phyloP scores from a whole-genome alignment of 1,284 basidiomycete species.

The Ustilago shanxiensis region DNA sequence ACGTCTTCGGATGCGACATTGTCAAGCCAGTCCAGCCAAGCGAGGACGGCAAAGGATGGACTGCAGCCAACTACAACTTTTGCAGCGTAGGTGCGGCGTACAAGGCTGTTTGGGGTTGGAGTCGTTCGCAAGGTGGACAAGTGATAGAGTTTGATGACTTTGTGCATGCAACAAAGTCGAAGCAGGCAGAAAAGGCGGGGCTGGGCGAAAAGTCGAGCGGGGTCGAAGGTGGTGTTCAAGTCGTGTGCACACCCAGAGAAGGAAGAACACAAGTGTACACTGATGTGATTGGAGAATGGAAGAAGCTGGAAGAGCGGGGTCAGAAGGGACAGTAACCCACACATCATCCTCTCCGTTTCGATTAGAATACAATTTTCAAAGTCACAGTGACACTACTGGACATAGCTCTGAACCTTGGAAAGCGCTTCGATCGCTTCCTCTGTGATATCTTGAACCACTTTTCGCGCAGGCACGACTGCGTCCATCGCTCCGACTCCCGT shows the following conservation, averaged over 20 bases:
- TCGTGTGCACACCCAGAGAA: slow-evolving; percentile 26
- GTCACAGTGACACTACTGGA: slow-evolving; percentile 14
- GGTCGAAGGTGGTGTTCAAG: slow-evolving; percentile 43
- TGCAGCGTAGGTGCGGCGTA: slow-evolving; percentile 67
- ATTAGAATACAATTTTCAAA: no score
- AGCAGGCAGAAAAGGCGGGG: slow-evolving; percentile 15
- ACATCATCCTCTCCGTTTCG: no score
- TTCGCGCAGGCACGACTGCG: slow-evolving; percentile 46
- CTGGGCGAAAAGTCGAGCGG: slow-evolving; percentile 5
- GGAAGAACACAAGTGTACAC: slow-evolving; percentile 39
- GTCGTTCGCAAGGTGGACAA: slow-evolving; percentile 15
- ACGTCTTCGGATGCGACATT: slow-evolving; percentile 76
- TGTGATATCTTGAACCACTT: slow-evolving; percentile 54
- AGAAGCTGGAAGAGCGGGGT: slow-evolving; percentile 40
- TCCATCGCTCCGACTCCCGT: slow-evolving; percentile 62
- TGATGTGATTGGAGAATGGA: slow-evolving; percentile 38
- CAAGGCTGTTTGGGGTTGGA: slow-evolving; percentile 66
- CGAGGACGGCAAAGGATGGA: slow-evolving; percentile 37
- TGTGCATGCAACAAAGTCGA: slow-evolving; percentile 39
- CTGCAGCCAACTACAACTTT: slow-evolving; percentile 59
- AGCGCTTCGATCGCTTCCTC: slow-evolving; percentile 43
- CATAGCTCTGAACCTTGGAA: slow-evolving; percentile 21
- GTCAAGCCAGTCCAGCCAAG: slow-evolving; percentile 52
- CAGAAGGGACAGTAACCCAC: slow-evolving; percentile 20
- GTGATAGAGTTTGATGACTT: slow-evolving; percentile 51